These are phyloP conservation scores for Sclerotiophoma versabilis DNA, from an alignment of 2,329 filamentous ascomycete species.

Conservation along the genomic window DNA sequence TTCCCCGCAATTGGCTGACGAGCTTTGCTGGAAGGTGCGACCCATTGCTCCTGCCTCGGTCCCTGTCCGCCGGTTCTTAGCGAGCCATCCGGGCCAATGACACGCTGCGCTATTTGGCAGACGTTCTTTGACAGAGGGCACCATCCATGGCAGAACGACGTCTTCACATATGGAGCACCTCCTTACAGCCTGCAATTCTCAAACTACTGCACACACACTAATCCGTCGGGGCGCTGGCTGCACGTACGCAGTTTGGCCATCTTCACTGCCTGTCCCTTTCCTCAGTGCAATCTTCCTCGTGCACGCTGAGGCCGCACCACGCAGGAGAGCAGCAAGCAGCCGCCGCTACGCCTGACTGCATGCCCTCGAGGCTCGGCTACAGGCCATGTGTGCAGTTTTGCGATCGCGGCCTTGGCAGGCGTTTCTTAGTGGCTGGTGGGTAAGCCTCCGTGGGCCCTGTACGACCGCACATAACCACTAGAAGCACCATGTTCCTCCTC, in stretches of 20 bases:
- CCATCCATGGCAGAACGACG: not conserved
- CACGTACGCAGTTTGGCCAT: not conserved
- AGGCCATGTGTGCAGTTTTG: constrained; percentile 28
- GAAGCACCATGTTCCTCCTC: constrained; percentile 21
- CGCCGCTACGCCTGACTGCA: constrained; percentile 17
- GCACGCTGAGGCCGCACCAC: constrained; percentile 4
- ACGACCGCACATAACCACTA: constrained; percentile 34
- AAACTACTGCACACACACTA: constrained; percentile 6
- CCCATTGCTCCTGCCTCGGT: constrained; percentile 14
- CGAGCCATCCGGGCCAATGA: constrained; percentile 3
- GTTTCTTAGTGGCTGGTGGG: constrained; percentile 24
- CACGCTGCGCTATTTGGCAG: not conserved
- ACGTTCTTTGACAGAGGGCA: constrained; percentile 8
- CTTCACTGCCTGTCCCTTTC: not conserved
- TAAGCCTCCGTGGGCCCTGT: constrained; percentile 33
- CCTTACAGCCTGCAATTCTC: not conserved
- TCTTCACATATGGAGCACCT: not conserved
- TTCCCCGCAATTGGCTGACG: constrained; percentile 40
- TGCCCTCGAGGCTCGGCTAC: constrained; percentile 26
- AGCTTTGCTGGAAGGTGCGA: constrained; percentile 11
- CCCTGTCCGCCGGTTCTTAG: constrained; percentile 1
- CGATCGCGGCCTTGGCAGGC: constrained; percentile 31
- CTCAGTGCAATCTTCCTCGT: constrained; percentile 4
- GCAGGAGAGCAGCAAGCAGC: constrained; percentile 26
- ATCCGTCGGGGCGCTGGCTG: not conserved